These are phyloP conservation scores for Talaromyces thailandensis DNA, from an alignment of 495 filamentous ascomycete species.

Conservation along the genomic window DNA sequence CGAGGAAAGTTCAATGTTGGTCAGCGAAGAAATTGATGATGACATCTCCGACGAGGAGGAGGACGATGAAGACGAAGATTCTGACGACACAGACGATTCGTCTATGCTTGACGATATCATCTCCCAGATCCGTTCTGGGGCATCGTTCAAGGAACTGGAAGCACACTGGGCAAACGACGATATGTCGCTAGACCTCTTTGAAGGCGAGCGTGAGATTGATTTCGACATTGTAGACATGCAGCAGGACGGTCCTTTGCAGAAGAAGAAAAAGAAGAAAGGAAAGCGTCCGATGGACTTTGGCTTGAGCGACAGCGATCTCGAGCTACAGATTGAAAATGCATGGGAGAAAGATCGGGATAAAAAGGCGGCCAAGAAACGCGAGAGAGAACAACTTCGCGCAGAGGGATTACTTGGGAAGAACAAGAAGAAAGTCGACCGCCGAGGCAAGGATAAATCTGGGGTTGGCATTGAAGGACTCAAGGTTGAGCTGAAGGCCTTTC, in stretches of 20 bases:
- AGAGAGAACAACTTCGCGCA: conserved; percentile 68
- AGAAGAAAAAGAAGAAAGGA: conserved; percentile 48
- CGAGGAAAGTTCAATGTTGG: neutral
- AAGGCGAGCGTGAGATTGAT: conserved; percentile 54
- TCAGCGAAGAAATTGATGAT: neutral
- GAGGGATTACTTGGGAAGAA: conserved; percentile 71
- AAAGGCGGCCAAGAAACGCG: conserved; percentile 71
- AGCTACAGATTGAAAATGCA: conserved; percentile 44
- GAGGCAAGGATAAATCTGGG: conserved; percentile 61
- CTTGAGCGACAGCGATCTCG: conserved; percentile 68
- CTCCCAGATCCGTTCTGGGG: neutral
- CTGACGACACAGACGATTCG: neutral
- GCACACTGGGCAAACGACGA: neutral
- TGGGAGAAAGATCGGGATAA: conserved; percentile 75
- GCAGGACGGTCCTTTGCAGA: conserved; percentile 43
- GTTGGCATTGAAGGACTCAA: conserved; percentile 65
- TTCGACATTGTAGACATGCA: conserved; percentile 81
- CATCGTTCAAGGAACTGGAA: neutral
- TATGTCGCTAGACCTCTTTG: conserved; percentile 56
- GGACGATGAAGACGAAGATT: neutral
- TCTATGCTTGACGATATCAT: conserved; percentile 1
- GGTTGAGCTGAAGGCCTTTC: conserved; percentile 60
- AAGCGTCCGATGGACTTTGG: conserved; percentile 33
- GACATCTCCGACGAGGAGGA: neutral
- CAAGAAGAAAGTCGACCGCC: conserved; percentile 52